Evolutionary conservation across 176 grass and related monocot genomes (phyloP).

Genomic region (Ampelocalamus luodianensis): DNA sequence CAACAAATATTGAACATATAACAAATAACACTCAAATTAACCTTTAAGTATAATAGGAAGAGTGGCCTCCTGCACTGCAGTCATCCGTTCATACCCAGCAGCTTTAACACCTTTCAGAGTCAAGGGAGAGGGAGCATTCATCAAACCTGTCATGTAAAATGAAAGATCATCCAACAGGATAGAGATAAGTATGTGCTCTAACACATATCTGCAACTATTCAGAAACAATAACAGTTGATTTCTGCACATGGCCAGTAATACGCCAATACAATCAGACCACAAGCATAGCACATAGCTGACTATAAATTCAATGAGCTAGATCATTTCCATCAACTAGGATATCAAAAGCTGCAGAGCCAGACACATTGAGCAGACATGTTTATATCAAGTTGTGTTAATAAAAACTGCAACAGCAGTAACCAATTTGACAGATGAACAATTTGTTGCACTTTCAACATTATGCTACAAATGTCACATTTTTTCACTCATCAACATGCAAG

Average conservation of each 20-base stretch:
- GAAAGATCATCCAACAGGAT: constrained; percentile 27
- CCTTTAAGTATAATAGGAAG: constrained; percentile 94
- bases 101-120: constrained; percentile 93
- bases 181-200: background rate
- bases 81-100: constrained; percentile 92
- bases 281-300: background rate
- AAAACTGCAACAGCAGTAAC: background rate
- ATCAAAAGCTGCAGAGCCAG: constrained; percentile 22
- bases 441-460: background rate
- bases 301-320: constrained; percentile 6
- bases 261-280: constrained; percentile 13
- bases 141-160: constrained; percentile 70
- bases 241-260: constrained; percentile 7
- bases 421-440: background rate
- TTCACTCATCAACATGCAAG: background rate
- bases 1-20: constrained; percentile 36
- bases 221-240: background rate
- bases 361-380: constrained; percentile 15
- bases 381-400: background rate
- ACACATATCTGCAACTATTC: constrained; percentile 19
- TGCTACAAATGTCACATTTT: background rate
- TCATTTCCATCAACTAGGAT: constrained; percentile 18
- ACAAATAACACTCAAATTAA: constrained; percentile 41
- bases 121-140: constrained; percentile 70
- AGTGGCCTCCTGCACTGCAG: constrained; percentile 91